These are phyloP conservation scores for Aspergillus brunneoviolaceus DNA, from an alignment of 2,329 filamentous ascomycete genomes.

Conservation along the genomic window DNA sequence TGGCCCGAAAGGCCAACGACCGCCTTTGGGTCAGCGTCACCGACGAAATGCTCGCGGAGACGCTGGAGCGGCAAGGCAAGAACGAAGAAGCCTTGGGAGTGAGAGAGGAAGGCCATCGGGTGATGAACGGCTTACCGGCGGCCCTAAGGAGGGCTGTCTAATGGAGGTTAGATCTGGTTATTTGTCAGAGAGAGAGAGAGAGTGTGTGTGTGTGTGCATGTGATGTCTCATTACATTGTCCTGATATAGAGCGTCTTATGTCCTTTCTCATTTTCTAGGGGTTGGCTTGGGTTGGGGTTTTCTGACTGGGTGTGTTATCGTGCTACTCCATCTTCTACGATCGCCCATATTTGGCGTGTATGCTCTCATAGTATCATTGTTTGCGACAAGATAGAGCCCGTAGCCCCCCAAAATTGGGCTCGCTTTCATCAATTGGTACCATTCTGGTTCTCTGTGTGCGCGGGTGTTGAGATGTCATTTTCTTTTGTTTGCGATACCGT, in stretches of 20 bases:
- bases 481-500: too few relatives aligned
- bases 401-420: too few relatives aligned
- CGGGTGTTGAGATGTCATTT: too few relatives aligned
- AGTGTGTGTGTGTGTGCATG: neutral
- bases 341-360: neutral
- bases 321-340: neutral
- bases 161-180: neutral
- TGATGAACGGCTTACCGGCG: slow-evolving; percentile 40
- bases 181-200: neutral
- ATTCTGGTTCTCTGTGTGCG: too few relatives aligned
- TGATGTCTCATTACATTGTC: neutral
- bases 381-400: neutral
- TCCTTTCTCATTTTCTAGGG: neutral
- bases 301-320: neutral
- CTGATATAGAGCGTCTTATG: slow-evolving; percentile 1
- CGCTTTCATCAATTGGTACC: too few relatives aligned
- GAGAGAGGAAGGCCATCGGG: slow-evolving; percentile 46
- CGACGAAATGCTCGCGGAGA: slow-evolving; percentile 73
- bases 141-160: slow-evolving; percentile 33
- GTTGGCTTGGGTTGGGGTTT: neutral
- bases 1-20: slow-evolving; percentile 69
- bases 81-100: slow-evolving; percentile 50
- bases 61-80: slow-evolving; percentile 70
- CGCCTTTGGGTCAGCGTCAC: slow-evolving; percentile 77
- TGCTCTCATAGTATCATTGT: neutral